phyloP scores from a whole-genome alignment of 2,329 filamentous ascomycete genomes.

The Colletotrichum chrysophilum region DNA sequence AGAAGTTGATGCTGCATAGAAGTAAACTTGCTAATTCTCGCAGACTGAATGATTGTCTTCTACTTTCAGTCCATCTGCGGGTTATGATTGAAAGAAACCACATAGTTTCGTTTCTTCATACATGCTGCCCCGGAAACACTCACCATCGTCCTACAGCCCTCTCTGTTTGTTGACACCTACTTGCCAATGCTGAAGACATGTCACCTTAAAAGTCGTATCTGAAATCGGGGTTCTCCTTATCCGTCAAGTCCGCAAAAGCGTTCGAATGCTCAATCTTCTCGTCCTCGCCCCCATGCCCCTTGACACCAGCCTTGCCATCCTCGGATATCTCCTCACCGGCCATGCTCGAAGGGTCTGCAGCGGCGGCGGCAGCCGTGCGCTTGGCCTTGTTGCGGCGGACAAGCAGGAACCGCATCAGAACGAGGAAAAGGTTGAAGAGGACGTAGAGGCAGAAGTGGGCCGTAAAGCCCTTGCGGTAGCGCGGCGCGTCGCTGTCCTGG shows the following conservation, averaged over 20 bases:
- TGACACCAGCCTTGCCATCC: not conserved
- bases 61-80: not conserved
- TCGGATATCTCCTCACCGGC: not conserved
- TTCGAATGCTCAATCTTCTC: slow-evolving; percentile 22
- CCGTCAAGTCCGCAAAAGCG: slow-evolving; percentile 24
- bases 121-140: not conserved
- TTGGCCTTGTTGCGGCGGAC: slow-evolving; percentile 25
- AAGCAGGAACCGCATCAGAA: slow-evolving; percentile 28
- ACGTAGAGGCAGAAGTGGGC: slow-evolving; percentile 39
- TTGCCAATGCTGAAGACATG: not conserved
- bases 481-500: slow-evolving; percentile 59
- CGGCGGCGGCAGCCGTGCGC: slow-evolving; percentile 4
- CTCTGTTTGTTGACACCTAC: not conserved
- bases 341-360: not conserved
- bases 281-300: not conserved
- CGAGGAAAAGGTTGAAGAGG: slow-evolving; percentile 34
- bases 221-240: slow-evolving; percentile 25
- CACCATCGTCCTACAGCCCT: not conserved
- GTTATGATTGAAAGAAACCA: not conserved
- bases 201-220: slow-evolving; percentile 11
- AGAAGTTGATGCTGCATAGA: not conserved
- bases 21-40: not conserved
- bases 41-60: not conserved
- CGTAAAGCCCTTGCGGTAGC: slow-evolving; percentile 48
- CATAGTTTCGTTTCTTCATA: not conserved